These are phyloP conservation scores for Epichloe aotearoae DNA, from an alignment of 2,329 filamentous ascomycete species.

Conservation along the genomic window DNA sequence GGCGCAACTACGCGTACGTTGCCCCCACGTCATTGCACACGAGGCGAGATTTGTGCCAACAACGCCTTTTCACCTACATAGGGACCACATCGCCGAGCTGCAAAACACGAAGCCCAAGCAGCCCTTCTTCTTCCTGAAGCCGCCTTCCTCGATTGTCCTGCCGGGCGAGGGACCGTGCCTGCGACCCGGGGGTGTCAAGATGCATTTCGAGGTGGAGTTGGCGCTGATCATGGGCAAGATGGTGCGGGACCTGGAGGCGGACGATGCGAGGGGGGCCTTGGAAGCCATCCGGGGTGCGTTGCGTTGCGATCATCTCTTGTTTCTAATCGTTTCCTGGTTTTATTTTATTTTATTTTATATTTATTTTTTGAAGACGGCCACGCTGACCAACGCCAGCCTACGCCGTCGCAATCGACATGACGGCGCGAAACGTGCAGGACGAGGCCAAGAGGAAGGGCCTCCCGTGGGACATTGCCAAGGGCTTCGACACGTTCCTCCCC, in stretches of 20 bases:
- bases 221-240: constrained; percentile 77
- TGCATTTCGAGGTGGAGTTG: constrained; percentile 94
- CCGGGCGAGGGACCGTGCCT: constrained; percentile 69
- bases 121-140: constrained; percentile 99
- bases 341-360: no score
- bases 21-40: not conserved
- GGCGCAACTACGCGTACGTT: constrained; percentile 84
- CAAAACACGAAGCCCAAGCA: constrained; percentile 80
- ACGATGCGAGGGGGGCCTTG: constrained; percentile 63
- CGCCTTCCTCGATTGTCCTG: constrained; percentile 69
- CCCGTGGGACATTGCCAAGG: constrained; percentile 93
- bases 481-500: constrained; percentile 94
- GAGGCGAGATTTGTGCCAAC: not conserved
- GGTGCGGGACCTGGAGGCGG: constrained; percentile 59
- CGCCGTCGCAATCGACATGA: constrained; percentile 91
- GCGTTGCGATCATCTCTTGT: no score
- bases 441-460: constrained; percentile 92
- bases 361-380: no score
- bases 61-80: constrained; percentile 22
- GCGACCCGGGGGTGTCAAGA: constrained; percentile 63
- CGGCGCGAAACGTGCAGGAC: constrained; percentile 85
- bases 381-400: constrained; percentile 44
- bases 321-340: no score
- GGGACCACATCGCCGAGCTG: constrained; percentile 87
- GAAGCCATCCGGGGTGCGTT: constrained; percentile 65